Conservation (phyloP, 352 stramenopile genomes). For the Globisporangium mamillatum region DNA sequence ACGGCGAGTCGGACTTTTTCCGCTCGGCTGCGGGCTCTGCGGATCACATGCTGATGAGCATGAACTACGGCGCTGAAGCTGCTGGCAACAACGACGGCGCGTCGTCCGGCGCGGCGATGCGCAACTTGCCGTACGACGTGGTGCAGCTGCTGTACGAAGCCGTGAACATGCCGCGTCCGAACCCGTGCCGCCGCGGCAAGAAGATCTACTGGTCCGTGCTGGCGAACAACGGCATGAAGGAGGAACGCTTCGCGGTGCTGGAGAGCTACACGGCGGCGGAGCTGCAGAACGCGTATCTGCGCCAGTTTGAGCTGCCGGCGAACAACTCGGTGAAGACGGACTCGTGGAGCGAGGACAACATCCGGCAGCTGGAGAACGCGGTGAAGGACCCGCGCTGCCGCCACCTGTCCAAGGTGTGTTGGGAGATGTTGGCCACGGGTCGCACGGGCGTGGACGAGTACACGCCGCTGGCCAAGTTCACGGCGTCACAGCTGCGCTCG, state of each 20-base stretch:
- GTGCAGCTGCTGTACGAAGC: slow-evolving; percentile 68
- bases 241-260: slow-evolving; percentile 51
- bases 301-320: slow-evolving; percentile 58
- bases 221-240: slow-evolving; percentile 65
- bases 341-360: slow-evolving; percentile 69
- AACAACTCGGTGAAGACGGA: slow-evolving; percentile 48
- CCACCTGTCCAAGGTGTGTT: slow-evolving; percentile 73
- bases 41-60: slow-evolving; percentile 18
- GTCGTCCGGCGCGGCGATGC: slow-evolving; percentile 34
- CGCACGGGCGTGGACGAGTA: slow-evolving; percentile 75
- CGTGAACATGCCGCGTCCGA: slow-evolving; percentile 68
- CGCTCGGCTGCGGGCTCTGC: slow-evolving; percentile 16
- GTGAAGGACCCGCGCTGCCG: slow-evolving; percentile 72
- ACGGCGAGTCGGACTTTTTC: slow-evolving; percentile 17
- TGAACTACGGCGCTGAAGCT: slow-evolving; percentile 25
- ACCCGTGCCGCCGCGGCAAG: slow-evolving; percentile 65
- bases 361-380: slow-evolving; percentile 61
- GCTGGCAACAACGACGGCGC: slow-evolving; percentile 18
- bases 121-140: slow-evolving; percentile 42
- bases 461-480: slow-evolving; percentile 65
- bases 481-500: slow-evolving; percentile 69
- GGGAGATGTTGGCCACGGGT: slow-evolving; percentile 71
- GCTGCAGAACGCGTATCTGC: slow-evolving; percentile 66
- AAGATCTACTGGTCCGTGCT: slow-evolving; percentile 78
- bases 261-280: slow-evolving; percentile 64